phyloP scores from a whole-genome alignment of 106 monocot genomes.

The Agapanthus africanus region DNA sequence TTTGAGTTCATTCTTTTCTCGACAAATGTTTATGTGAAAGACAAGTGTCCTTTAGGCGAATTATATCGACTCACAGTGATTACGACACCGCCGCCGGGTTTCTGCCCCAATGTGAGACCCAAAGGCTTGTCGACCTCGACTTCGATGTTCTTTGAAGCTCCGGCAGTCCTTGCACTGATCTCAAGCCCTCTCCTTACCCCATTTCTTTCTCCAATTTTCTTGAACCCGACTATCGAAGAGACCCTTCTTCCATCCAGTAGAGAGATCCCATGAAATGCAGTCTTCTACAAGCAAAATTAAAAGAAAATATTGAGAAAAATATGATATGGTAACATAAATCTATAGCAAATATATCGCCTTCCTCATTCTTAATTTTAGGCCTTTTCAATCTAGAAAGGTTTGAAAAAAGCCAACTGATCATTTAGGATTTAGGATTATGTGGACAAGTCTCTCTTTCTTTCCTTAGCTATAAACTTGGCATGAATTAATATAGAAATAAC shows the following conservation, averaged over 20 bases:
- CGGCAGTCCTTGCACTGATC: slow-evolving; percentile 60
- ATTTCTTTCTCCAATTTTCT: slow-evolving; percentile 14
- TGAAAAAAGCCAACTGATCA: too few relatives aligned
- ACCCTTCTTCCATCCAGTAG: slow-evolving; percentile 33
- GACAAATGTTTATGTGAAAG: too few relatives aligned
- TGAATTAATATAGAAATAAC: too few relatives aligned
- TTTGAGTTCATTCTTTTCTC: too few relatives aligned
- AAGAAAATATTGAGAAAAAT: not conserved
- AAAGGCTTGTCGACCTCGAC: slow-evolving; percentile 96
- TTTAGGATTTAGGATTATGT: too few relatives aligned
- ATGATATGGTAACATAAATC: too few relatives aligned
- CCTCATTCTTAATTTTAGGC: too few relatives aligned
- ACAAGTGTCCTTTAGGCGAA: not conserved
- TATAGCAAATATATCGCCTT: too few relatives aligned
- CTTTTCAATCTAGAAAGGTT: too few relatives aligned
- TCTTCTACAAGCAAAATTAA: slow-evolving; percentile 46
- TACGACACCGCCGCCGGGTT: slow-evolving; percentile 72
- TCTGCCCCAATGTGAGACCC: slow-evolving; percentile 81
- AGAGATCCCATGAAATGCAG: slow-evolving; percentile 39
- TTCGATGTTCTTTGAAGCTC: slow-evolving; percentile 77
- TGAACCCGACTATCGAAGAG: slow-evolving; percentile 11
- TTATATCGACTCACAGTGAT: slow-evolving; percentile 56
- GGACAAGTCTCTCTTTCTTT: too few relatives aligned
- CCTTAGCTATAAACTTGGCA: too few relatives aligned
- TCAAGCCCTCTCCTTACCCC: slow-evolving; percentile 35